A percentile compares a stretch with the other conserved stretches of the same genome.
Conservation (phyloP, 2,329 filamentous ascomycete species). For the Capronia americana region DNA sequence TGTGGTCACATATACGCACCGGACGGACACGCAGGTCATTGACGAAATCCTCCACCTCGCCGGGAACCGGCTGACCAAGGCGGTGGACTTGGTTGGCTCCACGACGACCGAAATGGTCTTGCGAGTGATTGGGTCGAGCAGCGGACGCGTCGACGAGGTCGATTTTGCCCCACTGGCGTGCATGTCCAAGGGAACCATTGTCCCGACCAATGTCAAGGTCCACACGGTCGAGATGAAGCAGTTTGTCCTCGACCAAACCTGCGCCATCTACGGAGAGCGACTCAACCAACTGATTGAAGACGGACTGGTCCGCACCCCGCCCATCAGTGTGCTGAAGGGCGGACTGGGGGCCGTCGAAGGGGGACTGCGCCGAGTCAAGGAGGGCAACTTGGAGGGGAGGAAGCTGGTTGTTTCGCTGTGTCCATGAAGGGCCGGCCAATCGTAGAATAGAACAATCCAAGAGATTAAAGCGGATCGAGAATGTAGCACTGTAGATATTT, state of each 20-base stretch:
- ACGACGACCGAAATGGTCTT: slow-evolving; percentile 45
- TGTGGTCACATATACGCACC: slow-evolving; percentile 46
- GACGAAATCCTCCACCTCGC: slow-evolving; percentile 43
- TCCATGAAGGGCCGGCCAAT: background rate
- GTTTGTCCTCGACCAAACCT: slow-evolving; percentile 46
- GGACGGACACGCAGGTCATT: slow-evolving; percentile 45
- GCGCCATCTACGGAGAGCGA: slow-evolving; percentile 42
- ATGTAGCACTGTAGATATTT: too few relatives aligned
- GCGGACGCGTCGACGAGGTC: slow-evolving; percentile 30
- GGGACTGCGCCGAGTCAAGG: slow-evolving; percentile 46
- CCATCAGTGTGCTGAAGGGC: slow-evolving; percentile 45
- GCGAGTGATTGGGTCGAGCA: slow-evolving; percentile 39
- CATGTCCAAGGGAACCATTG: slow-evolving; percentile 38
- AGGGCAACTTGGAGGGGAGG: slow-evolving; percentile 45
- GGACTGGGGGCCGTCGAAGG: slow-evolving; percentile 44
- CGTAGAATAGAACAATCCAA: background rate
- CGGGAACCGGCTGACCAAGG: slow-evolving; percentile 43
- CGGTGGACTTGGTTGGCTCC: slow-evolving; percentile 49
- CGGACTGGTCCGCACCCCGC: slow-evolving; percentile 43
- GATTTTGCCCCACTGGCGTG: slow-evolving; percentile 48
- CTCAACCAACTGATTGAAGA: slow-evolving; percentile 45
- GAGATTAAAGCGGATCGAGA: background rate
- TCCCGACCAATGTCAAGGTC: slow-evolving; percentile 42
- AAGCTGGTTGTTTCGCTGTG: slow-evolving; percentile 45
- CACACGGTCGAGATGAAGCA: slow-evolving; percentile 51